phyloP scores from a whole-genome alignment of 495 filamentous ascomycete species.

The Mytilinidion resinicola region DNA sequence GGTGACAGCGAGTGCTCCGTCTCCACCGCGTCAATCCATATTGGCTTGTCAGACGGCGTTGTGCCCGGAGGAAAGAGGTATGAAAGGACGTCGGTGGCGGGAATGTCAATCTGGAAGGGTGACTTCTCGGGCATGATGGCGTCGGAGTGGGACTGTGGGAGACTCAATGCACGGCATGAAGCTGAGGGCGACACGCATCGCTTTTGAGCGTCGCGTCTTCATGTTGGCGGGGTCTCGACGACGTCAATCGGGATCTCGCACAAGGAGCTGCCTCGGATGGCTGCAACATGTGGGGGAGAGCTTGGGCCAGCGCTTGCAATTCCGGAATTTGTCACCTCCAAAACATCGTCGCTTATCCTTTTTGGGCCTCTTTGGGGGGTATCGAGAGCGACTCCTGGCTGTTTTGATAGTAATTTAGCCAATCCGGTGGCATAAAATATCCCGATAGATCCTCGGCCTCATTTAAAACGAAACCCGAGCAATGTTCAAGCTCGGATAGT shows the following conservation, averaged over 20 bases:
- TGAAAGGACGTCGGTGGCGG: constrained; percentile 39
- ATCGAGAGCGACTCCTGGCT: too few relatives aligned
- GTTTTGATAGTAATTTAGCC: too few relatives aligned
- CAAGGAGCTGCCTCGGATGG: neutral
- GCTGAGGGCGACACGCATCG: neutral
- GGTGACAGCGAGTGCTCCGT: constrained; percentile 37
- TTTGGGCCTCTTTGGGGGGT: too few relatives aligned
- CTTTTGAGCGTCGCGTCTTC: neutral
- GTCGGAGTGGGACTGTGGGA: neutral
- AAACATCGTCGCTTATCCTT: too few relatives aligned
- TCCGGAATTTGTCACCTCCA: neutral
- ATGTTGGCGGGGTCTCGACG: neutral
- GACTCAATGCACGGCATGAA: too few relatives aligned
- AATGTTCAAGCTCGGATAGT: too few relatives aligned
- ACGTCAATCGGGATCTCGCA: neutral
- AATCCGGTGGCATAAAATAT: too few relatives aligned
- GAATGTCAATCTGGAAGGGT: constrained; percentile 39
- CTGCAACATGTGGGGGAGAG: neutral
- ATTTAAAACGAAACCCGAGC: too few relatives aligned
- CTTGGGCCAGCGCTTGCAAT: neutral
- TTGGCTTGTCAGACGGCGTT: constrained; percentile 35
- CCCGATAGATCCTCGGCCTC: too few relatives aligned
- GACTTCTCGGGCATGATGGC: constrained; percentile 35
- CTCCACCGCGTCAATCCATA: constrained; percentile 45
- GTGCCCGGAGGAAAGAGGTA: constrained; percentile 41